Evolutionary conservation across 108 stramenopile genomes (phyloP), one percentile per base, ranked within the genome.

Genomic region (Nitzschia putrida): DNA sequence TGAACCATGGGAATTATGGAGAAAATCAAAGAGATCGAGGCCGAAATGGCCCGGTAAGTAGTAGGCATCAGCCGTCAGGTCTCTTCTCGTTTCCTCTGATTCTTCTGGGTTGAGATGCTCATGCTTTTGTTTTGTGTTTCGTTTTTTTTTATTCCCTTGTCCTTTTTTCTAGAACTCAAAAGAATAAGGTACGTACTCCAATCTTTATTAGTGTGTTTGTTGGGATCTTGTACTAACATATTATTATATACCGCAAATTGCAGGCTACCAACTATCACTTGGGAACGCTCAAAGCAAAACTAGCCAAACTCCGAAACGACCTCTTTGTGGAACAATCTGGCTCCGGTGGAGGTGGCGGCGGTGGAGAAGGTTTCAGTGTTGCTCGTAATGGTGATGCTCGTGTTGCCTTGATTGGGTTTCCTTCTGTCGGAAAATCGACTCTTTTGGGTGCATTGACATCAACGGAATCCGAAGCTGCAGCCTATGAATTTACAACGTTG

Each of bases 281-380:
- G 53, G 98, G 99, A 45, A 93, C 95, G 20, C 93, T 99, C 65
- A 99, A 99, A 78, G 98, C 98, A 38, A 98, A 98, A 49, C 82
- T 99, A 38, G 97, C 98, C 43, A 94, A 94, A 77, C 80, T 99
- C 24, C 89, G 97, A 34, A 91, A 85, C 53, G 95, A 98, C 53
- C 80, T 99, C n/a, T 85, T 98, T 51, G 80, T 94, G 55, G 92
- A 90, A 61, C 82, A 94, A 51, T 84, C 89, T 5, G 91, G 91
- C n/a, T 88, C 90, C 18, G 88, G 90, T 43, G 91, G 89, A 9
- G 80, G 83, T 9, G 83, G 87, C 10, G 77, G 82, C 21, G 69
- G 74, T 69, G 78, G 88, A 40, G 92, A 94, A 77, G 97, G 97
- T 7, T 99, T 98, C 58, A 94, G 92, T 57, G 97, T 99, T 4